Evolutionary conservation across 768 basidiomycete species (phyloP).

Genomic region (Suillus spraguei): DNA sequence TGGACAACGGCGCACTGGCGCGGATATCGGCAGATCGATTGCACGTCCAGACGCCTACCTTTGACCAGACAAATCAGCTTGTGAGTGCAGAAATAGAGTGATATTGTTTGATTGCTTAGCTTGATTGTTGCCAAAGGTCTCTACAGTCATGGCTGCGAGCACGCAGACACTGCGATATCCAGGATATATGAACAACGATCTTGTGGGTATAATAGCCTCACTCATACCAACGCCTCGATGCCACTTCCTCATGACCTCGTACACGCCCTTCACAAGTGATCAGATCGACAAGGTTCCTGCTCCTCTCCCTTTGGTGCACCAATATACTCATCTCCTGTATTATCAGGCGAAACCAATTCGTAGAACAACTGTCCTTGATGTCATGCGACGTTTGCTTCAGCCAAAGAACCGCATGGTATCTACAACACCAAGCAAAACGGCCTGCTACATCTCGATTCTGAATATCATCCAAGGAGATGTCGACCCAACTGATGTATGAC

Average conservation of each 20-base stretch:
- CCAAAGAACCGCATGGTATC: constrained; percentile 99
- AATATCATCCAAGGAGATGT: constrained; percentile 99
- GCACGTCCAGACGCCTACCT: constrained; percentile 84
- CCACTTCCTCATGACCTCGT: constrained; percentile 98
- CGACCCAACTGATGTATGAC: constrained; percentile 88
- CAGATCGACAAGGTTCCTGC: constrained; percentile 86
- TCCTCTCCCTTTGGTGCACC: not conserved
- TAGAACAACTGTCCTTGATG: constrained; percentile 95
- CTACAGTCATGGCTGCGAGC: constrained; percentile 97
- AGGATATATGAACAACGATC: constrained; percentile 99
- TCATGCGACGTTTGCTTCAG: constrained; percentile 96
- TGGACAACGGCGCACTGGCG: constrained; percentile 93
- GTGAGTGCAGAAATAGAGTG: constrained; percentile 42
- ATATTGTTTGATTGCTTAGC: not conserved
- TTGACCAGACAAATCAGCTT: constrained; percentile 91
- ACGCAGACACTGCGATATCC: constrained; percentile 97
- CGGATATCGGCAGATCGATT: constrained; percentile 92
- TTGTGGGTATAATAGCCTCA: constrained; percentile 95
- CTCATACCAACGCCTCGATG: constrained; percentile 97
- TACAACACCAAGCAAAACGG: constrained; percentile 86
- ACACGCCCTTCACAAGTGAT: constrained; percentile 97
- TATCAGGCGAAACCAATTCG: constrained; percentile 89
- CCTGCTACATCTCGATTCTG: constrained; percentile 96
- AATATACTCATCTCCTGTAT: constrained; percentile 4
- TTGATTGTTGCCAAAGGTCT: constrained; percentile 55